Evolutionary conservation across 441 rosid genomes (phyloP).

Genomic region (Croton setiger): DNA sequence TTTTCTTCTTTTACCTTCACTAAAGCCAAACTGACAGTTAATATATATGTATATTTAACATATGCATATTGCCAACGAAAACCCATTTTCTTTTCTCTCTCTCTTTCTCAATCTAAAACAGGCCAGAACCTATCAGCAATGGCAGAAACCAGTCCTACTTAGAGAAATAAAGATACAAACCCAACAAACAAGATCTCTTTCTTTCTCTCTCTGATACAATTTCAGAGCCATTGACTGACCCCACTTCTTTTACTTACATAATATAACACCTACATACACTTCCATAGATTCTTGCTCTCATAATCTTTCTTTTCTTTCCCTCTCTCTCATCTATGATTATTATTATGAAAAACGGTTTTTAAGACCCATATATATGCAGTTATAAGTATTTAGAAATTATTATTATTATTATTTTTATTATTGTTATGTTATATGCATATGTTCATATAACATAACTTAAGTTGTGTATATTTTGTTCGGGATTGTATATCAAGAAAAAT

Average conservation of each 20-base stretch:
- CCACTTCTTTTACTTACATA: slow-evolving; percentile 29
- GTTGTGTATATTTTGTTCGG: neutral
- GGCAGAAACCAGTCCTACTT: slow-evolving; percentile 23
- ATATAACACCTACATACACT: slow-evolving; percentile 30
- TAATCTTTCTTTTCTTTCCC: slow-evolving; percentile 6
- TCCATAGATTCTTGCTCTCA: slow-evolving; percentile 20
- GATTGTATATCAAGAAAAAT: neutral
- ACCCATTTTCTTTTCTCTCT: neutral
- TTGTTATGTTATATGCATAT: slow-evolving; percentile 8
- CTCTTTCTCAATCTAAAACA: neutral
- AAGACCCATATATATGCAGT: neutral
- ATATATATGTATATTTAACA: neutral
- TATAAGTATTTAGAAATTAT: neutral
- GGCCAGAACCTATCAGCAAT: slow-evolving; percentile 20
- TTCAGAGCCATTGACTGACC: slow-evolving; percentile 42
- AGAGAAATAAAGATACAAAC: neutral
- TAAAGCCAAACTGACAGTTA: slow-evolving; percentile 43
- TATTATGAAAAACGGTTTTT: neutral
- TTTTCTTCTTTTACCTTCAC: neutral
- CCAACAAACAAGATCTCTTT: slow-evolving; percentile 29
- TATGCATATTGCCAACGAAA: neutral
- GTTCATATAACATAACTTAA: slow-evolving; percentile 2
- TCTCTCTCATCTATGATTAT: slow-evolving; percentile 20
- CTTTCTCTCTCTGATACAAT: slow-evolving; percentile 31
- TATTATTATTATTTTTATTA: too few relatives aligned